A percentile compares a stretch with the other conserved stretches of the same genome.
phyloP scores from a whole-genome alignment of 805 yeast genomes.

The Ogataea salicorniae region DNA sequence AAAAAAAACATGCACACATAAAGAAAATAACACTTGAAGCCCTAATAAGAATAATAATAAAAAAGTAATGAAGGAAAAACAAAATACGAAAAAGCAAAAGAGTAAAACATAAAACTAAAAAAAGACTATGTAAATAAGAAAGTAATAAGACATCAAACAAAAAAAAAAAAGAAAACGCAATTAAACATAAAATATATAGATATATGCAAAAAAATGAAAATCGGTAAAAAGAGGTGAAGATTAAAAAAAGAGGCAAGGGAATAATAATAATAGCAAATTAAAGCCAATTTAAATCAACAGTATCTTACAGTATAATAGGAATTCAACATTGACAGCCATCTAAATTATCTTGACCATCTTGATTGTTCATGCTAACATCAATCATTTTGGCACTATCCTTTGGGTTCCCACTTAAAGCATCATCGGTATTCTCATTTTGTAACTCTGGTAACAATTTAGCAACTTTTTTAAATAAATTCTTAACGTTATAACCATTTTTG shows the following conservation, averaged over 20 bases:
- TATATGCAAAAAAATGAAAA: background rate
- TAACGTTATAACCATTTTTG: constrained; percentile 91
- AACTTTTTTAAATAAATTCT: constrained; percentile 79
- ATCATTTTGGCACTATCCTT: constrained; percentile 35
- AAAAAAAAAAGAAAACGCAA: background rate
- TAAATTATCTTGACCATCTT: constrained; percentile 26
- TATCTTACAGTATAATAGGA: background rate
- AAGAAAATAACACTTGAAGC: background rate
- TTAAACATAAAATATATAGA: background rate
- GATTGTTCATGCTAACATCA: constrained; percentile 37
- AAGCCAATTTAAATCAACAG: background rate
- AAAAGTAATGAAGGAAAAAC: background rate
- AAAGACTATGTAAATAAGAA: background rate
- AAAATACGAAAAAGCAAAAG: background rate
- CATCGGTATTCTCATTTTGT: constrained; percentile 26
- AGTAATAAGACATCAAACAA: background rate
- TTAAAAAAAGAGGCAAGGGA: background rate
- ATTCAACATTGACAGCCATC: constrained; percentile 37
- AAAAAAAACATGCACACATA: too few species aligned
- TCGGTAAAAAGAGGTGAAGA: background rate
- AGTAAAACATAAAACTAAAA: background rate
- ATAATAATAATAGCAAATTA: background rate
- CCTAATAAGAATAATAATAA: background rate
- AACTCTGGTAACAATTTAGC: constrained; percentile 90
- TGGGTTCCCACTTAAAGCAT: constrained; percentile 14